Conservation (phyloP, 768 basidiomycete genomes). For the Pleurotus pulmonarius region DNA sequence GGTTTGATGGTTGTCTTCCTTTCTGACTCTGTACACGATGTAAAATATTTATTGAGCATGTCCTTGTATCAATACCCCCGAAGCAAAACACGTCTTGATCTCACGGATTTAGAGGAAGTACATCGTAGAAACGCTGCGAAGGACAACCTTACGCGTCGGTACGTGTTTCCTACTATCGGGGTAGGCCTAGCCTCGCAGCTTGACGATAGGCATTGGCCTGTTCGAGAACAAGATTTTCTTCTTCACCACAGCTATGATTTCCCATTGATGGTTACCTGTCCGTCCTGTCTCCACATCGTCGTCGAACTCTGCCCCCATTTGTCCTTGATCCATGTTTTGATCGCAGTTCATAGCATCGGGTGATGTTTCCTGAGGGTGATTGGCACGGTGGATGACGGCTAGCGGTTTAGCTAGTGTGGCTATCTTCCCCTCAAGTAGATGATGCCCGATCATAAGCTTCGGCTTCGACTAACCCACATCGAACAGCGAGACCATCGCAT, state of each 20-base stretch:
- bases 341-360: conserved; percentile 14
- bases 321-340: conserved; percentile 7
- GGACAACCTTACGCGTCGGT: no score
- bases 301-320: conserved; percentile 18
- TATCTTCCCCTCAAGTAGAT: conserved; percentile 87
- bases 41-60: no score
- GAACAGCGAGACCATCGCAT: background rate
- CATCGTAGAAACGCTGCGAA: no score
- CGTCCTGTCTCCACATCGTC: conserved; percentile 12
- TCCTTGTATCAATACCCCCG: no score
- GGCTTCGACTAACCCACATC: conserved; percentile 57
- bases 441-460: conserved; percentile 81
- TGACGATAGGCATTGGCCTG: conserved; percentile 71
- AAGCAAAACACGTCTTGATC: no score
- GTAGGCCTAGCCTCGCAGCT: conserved; percentile 8
- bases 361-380: conserved; percentile 8
- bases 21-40: no score
- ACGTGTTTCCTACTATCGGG: no score
- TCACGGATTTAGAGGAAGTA: no score
- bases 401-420: conserved; percentile 73
- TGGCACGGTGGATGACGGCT: conserved; percentile 61
- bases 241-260: conserved; percentile 68
- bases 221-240: conserved; percentile 83
- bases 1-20: no score
- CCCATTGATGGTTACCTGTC: conserved; percentile 38